Conservation (phyloP, 192 early-diverging fungal genomes). For the Backusella parvicylindrica region DNA sequence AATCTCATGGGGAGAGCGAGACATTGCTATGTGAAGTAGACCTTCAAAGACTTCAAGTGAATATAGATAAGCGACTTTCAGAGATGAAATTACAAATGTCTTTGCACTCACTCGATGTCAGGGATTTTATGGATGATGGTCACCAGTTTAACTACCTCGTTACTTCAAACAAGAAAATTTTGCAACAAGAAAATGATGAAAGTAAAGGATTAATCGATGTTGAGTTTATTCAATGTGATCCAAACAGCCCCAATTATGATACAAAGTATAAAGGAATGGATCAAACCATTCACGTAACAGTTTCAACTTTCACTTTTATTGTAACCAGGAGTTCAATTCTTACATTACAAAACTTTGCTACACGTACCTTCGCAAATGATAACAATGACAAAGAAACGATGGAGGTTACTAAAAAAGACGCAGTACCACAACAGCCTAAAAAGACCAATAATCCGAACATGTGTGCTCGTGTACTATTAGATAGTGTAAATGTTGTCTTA, state of each 20-base stretch:
- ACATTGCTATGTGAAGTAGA: constrained; percentile 59
- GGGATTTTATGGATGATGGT: constrained; percentile 56
- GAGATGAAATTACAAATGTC: constrained; percentile 70
- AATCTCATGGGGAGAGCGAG: constrained; percentile 46
- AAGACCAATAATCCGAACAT: constrained; percentile 40
- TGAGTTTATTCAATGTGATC: constrained; percentile 58
- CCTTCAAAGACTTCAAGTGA: constrained; percentile 68
- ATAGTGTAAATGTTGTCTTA: constrained; percentile 36
- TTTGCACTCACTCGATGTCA: constrained; percentile 71
- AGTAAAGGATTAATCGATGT: constrained; percentile 51
- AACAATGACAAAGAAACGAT: neutral
- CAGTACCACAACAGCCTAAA: constrained; percentile 32
- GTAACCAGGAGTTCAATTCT: constrained; percentile 75
- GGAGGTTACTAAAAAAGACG: neutral
- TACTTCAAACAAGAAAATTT: constrained; percentile 41
- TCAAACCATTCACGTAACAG: constrained; percentile 63
- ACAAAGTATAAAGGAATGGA: constrained; percentile 59
- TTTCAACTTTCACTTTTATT: constrained; percentile 63
- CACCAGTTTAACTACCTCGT: constrained; percentile 56
- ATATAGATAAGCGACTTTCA: constrained; percentile 63
- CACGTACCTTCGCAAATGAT: constrained; percentile 57
- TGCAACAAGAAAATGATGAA: constrained; percentile 17
- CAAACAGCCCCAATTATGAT: constrained; percentile 53
- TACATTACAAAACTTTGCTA: constrained; percentile 79
- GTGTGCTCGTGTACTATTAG: constrained; percentile 63